Evolutionary conservation across 192 early-diverging fungal species (phyloP), one percentile per base, ranked within the genome.

Genomic region (Phlyctochytrium planicorne): DNA sequence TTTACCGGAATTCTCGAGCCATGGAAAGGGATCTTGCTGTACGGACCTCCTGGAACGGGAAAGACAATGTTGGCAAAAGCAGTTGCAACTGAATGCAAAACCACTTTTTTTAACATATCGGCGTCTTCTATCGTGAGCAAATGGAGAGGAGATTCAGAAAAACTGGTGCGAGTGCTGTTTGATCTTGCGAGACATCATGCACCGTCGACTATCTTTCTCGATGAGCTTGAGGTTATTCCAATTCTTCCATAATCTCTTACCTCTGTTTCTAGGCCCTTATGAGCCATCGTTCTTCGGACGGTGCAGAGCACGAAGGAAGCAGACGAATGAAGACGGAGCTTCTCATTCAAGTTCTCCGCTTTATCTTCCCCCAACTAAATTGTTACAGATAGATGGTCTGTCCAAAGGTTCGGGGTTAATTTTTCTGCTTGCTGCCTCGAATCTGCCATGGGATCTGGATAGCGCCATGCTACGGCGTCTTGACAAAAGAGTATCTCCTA

Each of bases 251-350:
- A 3, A 1, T 25, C 20, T 50, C 27, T 30, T 34, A 30, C n/a
- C 20, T 17, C 35, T 27, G 25, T 40, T 59, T 3, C 0, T 36
- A 78, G 78, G 75, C 75, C 3, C 80, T 82, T 52, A 86, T 84
- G 82, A 67, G 77, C n/a, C 82, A 84, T 17, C 64, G 84, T 53
- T 73, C 74, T 0, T 70, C 70, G 10, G 82, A 82, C 14, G 82
- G 79, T 2, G 70, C 64, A 0, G 84, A 84, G 52, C 82, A 84
- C 59, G 84, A 86, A 74, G 84, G 80, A 23, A 77, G 74, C 36
- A 59, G 81, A 50, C 62, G 84, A 36, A 86, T 86, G 82, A 86
- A 86, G 62, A 86, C 84, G n/a, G 84, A 86, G 63, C 66, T 86
- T 35, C 72, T 86, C 29, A 78, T 86, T 17, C 84, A 86, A 70